phyloP scores from a whole-genome alignment of 2,329 filamentous ascomycete genomes.

The Blumeria graminis region DNA sequence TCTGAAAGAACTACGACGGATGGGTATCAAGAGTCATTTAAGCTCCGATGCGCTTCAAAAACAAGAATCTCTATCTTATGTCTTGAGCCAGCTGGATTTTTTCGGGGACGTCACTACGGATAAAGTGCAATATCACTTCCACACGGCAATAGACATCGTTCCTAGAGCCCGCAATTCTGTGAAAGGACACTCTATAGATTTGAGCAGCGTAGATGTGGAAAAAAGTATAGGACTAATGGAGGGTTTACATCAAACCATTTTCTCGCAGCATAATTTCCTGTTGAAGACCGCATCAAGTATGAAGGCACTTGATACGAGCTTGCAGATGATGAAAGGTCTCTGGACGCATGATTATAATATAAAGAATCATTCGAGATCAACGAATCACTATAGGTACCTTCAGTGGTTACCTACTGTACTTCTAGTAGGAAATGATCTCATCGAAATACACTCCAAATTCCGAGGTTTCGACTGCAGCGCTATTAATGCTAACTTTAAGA shows the following conservation, averaged over 20 bases:
- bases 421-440: slow-evolving; percentile 32
- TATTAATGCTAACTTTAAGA: slow-evolving; percentile 22
- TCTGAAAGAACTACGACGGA: slow-evolving; percentile 55
- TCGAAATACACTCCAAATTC: slow-evolving; percentile 43
- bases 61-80: slow-evolving; percentile 44
- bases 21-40: slow-evolving; percentile 75
- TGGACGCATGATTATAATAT: slow-evolving; percentile 18
- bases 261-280: slow-evolving; percentile 29
- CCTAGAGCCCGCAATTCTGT: slow-evolving; percentile 40
- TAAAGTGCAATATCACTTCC: slow-evolving; percentile 46
- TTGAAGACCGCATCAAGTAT: slow-evolving; percentile 5
- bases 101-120: slow-evolving; percentile 14
- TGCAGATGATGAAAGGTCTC: slow-evolving; percentile 14
- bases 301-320: slow-evolving; percentile 7
- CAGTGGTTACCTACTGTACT: slow-evolving; percentile 49
- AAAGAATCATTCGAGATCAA: neutral
- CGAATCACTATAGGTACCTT: slow-evolving; percentile 14
- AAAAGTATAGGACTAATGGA: slow-evolving; percentile 72
- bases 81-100: slow-evolving; percentile 36
- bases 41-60: slow-evolving; percentile 46
- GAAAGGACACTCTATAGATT: slow-evolving; percentile 58
- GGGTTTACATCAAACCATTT: slow-evolving; percentile 44
- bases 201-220: slow-evolving; percentile 56
- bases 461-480: slow-evolving; percentile 24
- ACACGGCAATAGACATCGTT: slow-evolving; percentile 53